These are phyloP conservation scores for Microcyclosporella mali DNA, from an alignment of 2,329 filamentous ascomycete species.

Conservation along the genomic window DNA sequence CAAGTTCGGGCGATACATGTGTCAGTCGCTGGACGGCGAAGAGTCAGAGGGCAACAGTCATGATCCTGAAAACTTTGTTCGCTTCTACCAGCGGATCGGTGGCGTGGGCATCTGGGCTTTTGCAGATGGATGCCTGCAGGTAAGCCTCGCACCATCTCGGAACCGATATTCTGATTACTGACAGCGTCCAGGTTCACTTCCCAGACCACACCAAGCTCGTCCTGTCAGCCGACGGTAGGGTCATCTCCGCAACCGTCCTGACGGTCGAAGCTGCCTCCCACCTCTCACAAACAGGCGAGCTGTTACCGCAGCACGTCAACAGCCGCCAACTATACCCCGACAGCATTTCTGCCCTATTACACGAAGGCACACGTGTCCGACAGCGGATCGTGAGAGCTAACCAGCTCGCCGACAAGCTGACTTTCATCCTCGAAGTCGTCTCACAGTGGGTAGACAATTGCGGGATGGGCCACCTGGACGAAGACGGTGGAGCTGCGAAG, in stretches of 20 bases:
- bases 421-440: constrained; percentile 63
- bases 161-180: constrained; percentile 10
- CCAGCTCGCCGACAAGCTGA: constrained; percentile 65
- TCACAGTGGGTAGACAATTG: constrained; percentile 65
- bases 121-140: constrained; percentile 70
- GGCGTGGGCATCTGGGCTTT: constrained; percentile 80
- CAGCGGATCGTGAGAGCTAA: constrained; percentile 59
- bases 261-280: constrained; percentile 63
- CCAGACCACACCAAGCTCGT: constrained; percentile 83
- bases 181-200: constrained; percentile 65
- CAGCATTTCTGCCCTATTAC: constrained; percentile 65
- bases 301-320: constrained; percentile 61
- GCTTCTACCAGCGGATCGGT: constrained; percentile 74
- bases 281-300: constrained; percentile 55
- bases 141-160: constrained; percentile 32
- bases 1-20: constrained; percentile 66
- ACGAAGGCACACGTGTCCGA: constrained; percentile 46
- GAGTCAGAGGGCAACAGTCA: constrained; percentile 24
- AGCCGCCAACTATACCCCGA: constrained; percentile 66
- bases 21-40: constrained; percentile 38
- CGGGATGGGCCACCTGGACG: constrained; percentile 53
- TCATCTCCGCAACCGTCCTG: constrained; percentile 72
- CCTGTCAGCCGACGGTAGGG: constrained; percentile 65
- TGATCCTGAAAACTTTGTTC: constrained; percentile 53
- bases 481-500: constrained; percentile 24